phyloP scores from a whole-genome alignment of 1,139 yeast genomes.

The Arxiozyma slooffiae region DNA sequence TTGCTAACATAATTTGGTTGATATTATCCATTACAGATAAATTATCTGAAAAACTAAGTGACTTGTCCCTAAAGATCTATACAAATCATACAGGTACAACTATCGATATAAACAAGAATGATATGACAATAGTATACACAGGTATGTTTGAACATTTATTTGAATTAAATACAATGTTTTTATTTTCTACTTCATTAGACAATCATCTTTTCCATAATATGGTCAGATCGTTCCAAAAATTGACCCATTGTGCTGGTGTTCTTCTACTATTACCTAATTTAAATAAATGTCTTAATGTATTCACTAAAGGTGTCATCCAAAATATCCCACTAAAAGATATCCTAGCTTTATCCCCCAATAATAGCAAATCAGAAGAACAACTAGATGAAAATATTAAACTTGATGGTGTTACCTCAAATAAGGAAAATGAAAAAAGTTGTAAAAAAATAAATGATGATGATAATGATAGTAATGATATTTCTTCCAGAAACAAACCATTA shows the following conservation, averaged over 20 bases:
- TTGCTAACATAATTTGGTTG: constrained; percentile 52
- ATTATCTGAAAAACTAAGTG: constrained; percentile 62
- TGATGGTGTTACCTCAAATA: background rate
- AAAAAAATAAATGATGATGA: background rate
- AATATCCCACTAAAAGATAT: constrained; percentile 22
- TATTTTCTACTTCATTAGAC: constrained; percentile 56
- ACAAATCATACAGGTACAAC: constrained; percentile 30
- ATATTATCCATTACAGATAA: constrained; percentile 45
- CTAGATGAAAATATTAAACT: background rate
- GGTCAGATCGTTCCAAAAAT: constrained; percentile 65
- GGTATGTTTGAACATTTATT: constrained; percentile 39
- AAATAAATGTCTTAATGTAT: constrained; percentile 48
- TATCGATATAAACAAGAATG: constrained; percentile 16
- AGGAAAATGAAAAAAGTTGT: background rate
- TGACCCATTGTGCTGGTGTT: constrained; percentile 77
- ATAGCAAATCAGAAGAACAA: background rate
- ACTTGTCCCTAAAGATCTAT: constrained; percentile 34
- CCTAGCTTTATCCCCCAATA: background rate
- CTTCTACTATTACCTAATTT: constrained; percentile 47
- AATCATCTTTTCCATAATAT: constrained; percentile 53
- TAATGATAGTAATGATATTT: background rate
- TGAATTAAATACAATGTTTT: constrained; percentile 40
- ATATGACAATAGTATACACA: constrained; percentile 6
- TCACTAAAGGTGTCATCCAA: constrained; percentile 47
- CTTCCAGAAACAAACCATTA: constrained; percentile 2